Evolutionary conservation across 495 filamentous ascomycete species (phyloP), one percentile per base, ranked within the genome.

Genomic region (Letharia lupina): DNA sequence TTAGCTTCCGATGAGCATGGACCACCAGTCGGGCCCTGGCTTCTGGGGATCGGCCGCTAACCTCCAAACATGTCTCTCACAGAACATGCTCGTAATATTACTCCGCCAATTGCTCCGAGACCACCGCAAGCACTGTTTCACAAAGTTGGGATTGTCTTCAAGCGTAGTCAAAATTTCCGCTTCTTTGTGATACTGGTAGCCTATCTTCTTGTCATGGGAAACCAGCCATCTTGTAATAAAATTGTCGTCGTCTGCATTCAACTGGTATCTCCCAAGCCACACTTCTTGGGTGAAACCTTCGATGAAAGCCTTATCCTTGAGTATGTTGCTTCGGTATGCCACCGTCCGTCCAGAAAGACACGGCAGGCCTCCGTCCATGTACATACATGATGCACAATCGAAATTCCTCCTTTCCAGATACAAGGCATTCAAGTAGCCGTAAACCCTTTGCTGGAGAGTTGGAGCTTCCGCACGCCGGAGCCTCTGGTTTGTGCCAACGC

Each of bases 331-430:
- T 37, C 88, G 86, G 76, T 94, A 93, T 16, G 90, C 90, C 37
- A 91, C 90, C 16, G 90, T 93, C 42, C 91, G 82, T 56, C 91
- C 91, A 41, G 91, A 96, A 79, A 96, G 87, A 76, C 91, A 94
- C 39, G 91, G 91, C 31, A 92, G 84, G 28, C 91, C 91, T 57
- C 91, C 91, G 73, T 96, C 91, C 57, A 94, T 82, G 73, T 89
- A 86, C 67, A 91, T 90, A 42, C 90, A 93, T 13, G 91, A 89
- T 56, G 89, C 90, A 73, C 91, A 93, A 75, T 96, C 91, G 72
- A 93, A 96, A 73, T 93, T 94, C 57, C 91, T 82, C 48, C 91
- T 81, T 71, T 92, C 88, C 59, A 96, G 86, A 72, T 96, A 96
- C 42, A 87, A 79, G 37, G 89, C 89, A 3, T 90, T 91, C 20